Evolutionary conservation across 768 basidiomycete species (phyloP), one percentile per base, ranked within the genome.

Genomic region (Lactarius psammicola): DNA sequence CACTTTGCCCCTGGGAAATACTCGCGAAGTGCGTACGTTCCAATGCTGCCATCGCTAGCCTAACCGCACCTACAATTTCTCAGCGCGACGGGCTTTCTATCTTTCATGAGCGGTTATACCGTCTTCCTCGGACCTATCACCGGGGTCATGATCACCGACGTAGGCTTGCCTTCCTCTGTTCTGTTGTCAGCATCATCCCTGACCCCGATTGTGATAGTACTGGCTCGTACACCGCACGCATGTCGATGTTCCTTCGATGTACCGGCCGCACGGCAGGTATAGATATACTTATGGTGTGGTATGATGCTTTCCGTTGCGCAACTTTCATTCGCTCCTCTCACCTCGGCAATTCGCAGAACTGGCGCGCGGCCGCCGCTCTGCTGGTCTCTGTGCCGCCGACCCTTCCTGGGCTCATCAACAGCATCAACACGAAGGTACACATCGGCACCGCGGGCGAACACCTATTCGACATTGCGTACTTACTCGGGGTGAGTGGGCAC

Each of bases 91-190:
- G 85, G 85, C 1, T 92, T 93, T 76, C 73, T 93, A 71, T 78
- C 79, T 17, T 93, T 94, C 76, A 89, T 93, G 87, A 83, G 81
- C 28, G 92, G 90, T 3, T 95, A 94, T 72, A 88, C 92, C 0
- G 87, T 94, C 26, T 92, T 96, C 74, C 79, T 95, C 26, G 91
- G 91, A 0, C 94, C 94, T 1, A 88, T 96, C 69, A 86, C 89
- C 36, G 90, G 88, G 28, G 86, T 95, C 62, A 83, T 88, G 80
- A 81, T 84, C 63, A 78, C 80, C 28, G 82, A 83, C 60, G 80
- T 88, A 71, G 68, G 87, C 77, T 17, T 34, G 38, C 7, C 20
- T 4, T 23, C 13, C n/a, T 38, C 54, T 5, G 7, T 54, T 44
- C 57, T 9, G 17, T 40, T n/a, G 30, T 40, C 30, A 15, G 30